Evolutionary conservation across 139 green algal genomes (phyloP), one percentile per base, ranked within the genome.

Genomic region (Picochlorum costavermella): DNA sequence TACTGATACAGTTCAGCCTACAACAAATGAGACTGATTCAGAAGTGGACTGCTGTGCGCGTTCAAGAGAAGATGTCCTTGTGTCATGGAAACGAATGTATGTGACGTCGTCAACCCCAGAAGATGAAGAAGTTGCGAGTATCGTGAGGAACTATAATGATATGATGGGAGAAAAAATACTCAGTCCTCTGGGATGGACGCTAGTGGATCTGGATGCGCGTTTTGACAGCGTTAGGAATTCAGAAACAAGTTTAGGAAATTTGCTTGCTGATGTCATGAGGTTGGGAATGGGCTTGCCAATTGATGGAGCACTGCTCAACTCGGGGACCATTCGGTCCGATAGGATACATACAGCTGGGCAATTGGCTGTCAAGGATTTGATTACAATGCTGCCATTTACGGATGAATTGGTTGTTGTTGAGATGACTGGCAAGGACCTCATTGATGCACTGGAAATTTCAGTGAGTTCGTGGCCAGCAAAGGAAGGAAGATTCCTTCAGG

Each of bases 191-290:
- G 83, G 76, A 9, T 53, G 57, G 61, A 72, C 46, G 1, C 36
- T 72, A 8, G 57, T 55, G 16, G 63, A 76, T n/a, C 60, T 92
- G 31, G 85, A 92, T 37, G 80, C 79, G 2, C 72, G 83, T 8
- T 92, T 90, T 56, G 66, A 67, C 26, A 75, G 55, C 0, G 80
- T 91, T 13, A 68, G 85, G 3, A 79, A 57, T 10, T 3, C n/a
- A 10, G 85, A 92, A 71, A 77, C 60, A 60, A 89, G 84, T 70
- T 62, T 91, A 23, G 81, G 83, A 48, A 89, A 91, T 74, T 70
- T 91, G 9, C 60, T 92, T 13, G 72, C 64, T 16, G 83, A 85
- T 55, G 28, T 77, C 11, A 56, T 74, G 31, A 70, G 68, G n/a
- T 59, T 59, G 5, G 46, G 46, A 9, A 50, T 63, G 14, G 51